Base-by-base conservation (phyloP, 2,329 filamentous ascomycete genomes). In the Penicillium carneum region DNA sequence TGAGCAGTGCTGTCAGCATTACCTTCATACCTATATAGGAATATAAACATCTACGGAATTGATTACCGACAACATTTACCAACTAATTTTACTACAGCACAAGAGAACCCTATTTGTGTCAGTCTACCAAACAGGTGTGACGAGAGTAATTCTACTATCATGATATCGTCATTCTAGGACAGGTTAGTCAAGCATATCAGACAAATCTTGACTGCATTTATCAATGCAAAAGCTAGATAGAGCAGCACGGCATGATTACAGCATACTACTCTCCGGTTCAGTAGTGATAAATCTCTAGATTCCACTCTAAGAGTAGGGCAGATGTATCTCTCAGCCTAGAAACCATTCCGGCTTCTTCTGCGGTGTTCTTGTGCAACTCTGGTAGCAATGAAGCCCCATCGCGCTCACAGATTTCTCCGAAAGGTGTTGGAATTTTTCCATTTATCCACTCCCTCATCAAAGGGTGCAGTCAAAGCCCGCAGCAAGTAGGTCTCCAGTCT, bases 381-480 rank as follows among this genome's bases (percentile, higher is more conserved):
- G 8, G 33, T 29, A 20, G 7, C 20, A 50, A 62, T 61, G 61
- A 61, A 57, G 36, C 16, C 48, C 14, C 47, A 33, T 12, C 48
- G 50, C 29, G 34, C 52, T 26, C 54, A 48, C 8, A 41, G 41
- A 42, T 50, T 63, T 20, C 20, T 63, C 8, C 57, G 48, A 11
- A 61, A 55, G 54, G 43, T 62, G 16, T 34, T 64, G 38, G 57
- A 52, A 9, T 53, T 63, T n/a, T 54, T 63, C 23, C 36, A 61
- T 33, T 23, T 63, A 43, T 57, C 48, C 31, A 3, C 57, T 10
- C 12, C n/a, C 3, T 16, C 20, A 8, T 11, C 45, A 23, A 59
- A 46, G 0, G 14, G 41, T 12, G 12, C 18, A 38, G 20, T n/a
- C 14, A 48, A 57, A 41, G 10, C 54, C 5, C 45, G 36, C 26